Percentiles rank a stretch among this genome's conserved stretches.
phyloP scores from a whole-genome alignment of 2,329 filamentous ascomycete genomes.

The Diaporthe caulivora region DNA sequence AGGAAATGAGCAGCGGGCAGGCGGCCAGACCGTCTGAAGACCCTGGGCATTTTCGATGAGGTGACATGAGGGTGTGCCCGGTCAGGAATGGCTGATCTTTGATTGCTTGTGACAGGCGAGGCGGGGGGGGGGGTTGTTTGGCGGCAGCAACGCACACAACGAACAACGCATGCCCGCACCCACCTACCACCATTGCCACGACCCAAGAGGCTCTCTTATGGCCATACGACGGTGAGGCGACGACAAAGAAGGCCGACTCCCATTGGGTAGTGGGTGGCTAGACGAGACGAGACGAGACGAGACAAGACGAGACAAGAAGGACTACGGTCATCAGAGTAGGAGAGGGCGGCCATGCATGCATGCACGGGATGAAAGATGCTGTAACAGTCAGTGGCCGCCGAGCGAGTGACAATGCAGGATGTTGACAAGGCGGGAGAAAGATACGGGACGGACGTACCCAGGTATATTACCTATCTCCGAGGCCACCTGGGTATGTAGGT shows the following conservation, averaged over 20 bases:
- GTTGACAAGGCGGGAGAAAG: constrained; percentile 1
- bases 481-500: no score
- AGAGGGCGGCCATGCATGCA: not conserved
- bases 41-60: constrained; percentile 7
- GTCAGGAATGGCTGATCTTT: constrained; percentile 3
- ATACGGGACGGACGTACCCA: constrained; percentile 4
- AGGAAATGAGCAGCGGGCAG: constrained; percentile 18
- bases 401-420: not conserved
- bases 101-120: not conserved
- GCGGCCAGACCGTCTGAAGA: constrained; percentile 9
- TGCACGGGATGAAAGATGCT: not conserved
- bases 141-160: not conserved
- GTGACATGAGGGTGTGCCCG: constrained; percentile 9
- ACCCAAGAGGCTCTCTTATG: constrained; percentile 3
- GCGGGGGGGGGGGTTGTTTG: not conserved
- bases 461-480: not conserved
- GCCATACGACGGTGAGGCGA: constrained; percentile 1
- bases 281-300: not conserved
- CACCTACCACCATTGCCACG: not conserved
- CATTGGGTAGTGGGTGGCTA: constrained; percentile 18
- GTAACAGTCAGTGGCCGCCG: no score
- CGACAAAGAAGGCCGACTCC: constrained; percentile 22
- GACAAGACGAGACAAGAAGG: constrained; percentile 11
- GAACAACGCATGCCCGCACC: not conserved
- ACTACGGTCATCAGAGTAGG: not conserved